phyloP scores from a whole-genome alignment of 129 eudicot genomes.

The Escallonia rubra region DNA sequence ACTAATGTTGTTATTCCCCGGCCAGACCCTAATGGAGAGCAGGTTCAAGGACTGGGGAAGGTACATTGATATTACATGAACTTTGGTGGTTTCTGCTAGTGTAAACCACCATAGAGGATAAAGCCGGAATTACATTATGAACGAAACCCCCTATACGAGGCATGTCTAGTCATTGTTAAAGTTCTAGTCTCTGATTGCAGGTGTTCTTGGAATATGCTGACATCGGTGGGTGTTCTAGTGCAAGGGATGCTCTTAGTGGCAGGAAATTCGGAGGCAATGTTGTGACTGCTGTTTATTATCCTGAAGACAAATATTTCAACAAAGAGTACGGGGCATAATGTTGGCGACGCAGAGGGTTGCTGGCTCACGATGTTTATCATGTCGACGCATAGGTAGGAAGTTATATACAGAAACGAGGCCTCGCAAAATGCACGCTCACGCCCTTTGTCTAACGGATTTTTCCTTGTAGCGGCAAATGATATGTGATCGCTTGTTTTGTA shows the following conservation, averaged over 20 bases:
- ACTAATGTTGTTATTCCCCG: slow-evolving; percentile 73
- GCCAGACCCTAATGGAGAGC: slow-evolving; percentile 57
- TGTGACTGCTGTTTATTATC: slow-evolving; percentile 71
- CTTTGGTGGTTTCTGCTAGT: background rate
- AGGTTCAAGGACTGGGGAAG: slow-evolving; percentile 71
- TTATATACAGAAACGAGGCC: no score
- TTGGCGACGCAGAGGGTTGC: no score
- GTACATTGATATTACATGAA: slow-evolving; percentile 19
- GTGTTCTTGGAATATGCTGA: slow-evolving; percentile 81
- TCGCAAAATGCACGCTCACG: no score
- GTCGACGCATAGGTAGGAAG: no score
- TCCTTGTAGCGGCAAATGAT: no score
- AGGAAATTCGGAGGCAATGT: slow-evolving; percentile 85
- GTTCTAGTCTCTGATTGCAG: slow-evolving; percentile 25
- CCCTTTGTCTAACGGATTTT: no score
- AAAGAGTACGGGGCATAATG: slow-evolving; percentile 46
- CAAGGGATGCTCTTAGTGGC: slow-evolving; percentile 71
- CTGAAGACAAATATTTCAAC: slow-evolving; percentile 57
- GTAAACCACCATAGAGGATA: no score
- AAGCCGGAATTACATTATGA: no score
- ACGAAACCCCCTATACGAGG: no score
- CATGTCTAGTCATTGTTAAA: no score
- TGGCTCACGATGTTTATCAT: no score
- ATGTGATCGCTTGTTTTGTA: no score
- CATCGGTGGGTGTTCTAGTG: slow-evolving; percentile 49